Evolutionary conservation across 305 asterid genomes (phyloP).

Genomic region (Solanum hybrid): DNA sequence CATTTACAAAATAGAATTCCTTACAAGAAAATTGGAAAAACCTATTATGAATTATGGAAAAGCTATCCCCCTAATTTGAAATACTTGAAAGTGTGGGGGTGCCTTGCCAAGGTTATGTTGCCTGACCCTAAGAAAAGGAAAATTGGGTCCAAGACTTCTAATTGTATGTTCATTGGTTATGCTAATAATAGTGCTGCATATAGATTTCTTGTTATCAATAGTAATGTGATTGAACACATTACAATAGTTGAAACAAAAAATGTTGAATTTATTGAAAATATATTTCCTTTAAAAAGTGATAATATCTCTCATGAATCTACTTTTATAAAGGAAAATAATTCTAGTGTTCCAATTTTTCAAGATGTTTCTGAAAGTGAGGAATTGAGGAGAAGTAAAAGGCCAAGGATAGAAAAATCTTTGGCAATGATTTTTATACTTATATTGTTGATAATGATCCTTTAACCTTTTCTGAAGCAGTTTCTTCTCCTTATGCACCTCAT

Average conservation of each 20-base stretch:
- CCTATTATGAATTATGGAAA: not conserved
- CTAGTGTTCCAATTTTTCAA: not conserved
- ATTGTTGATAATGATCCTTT: not conserved
- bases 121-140: not conserved
- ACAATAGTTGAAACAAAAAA: not conserved
- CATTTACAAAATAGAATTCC: not conserved
- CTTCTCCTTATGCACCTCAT: not conserved
- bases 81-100: not conserved
- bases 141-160: not conserved
- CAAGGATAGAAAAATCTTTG: not conserved
- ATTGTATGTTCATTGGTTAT: not conserved
- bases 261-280: too few species aligned
- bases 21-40: not conserved
- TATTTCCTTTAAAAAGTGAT: not conserved
- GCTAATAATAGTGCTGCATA: not conserved
- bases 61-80: not conserved
- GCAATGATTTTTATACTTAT: too few species aligned
- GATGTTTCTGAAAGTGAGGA: not conserved
- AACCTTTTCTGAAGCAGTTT: not conserved
- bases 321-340: not conserved
- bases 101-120: not conserved
- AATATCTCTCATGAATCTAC: not conserved
- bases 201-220: not conserved
- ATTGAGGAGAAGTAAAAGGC: not conserved
- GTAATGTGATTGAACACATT: not conserved